Evolutionary conservation across 2,329 filamentous ascomycete species (phyloP), one percentile per base, ranked within the genome.

Genomic region (Diaporthe australafricana): DNA sequence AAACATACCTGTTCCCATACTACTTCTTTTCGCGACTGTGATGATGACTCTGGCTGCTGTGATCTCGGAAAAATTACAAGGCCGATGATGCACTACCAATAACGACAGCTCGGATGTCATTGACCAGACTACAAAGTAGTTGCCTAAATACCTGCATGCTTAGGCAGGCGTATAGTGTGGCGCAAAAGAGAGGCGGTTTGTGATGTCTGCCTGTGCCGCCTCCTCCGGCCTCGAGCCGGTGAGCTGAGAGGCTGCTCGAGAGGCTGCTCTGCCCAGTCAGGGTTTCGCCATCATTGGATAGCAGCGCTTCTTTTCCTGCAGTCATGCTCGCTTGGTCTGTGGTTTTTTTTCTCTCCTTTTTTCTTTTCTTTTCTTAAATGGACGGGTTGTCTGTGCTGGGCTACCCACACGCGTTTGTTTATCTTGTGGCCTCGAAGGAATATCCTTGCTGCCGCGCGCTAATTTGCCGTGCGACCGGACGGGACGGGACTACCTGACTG

Each of bases 401-500:
- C 22, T 11, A 35, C 55, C 35, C 35, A 40, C 22, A n/a, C n/a
- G 25, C 35, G 25, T 62, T 16, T 25, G 9, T 50, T 50, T n/a
- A 38, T 20, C 20, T 35, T 32, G 57, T 38, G 32, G 32, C 32
- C 5, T 35, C 32, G 5, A 35, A 5, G 32, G 9, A 35, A 35
- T 60, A n/a, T 20, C 27, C 9, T 32, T 30, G 52, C 38, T 60
- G 55, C 42, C 57, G 57, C 57, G 57, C 57, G 57, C 57, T 48
- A 42, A 47, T 27, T 12, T 3, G 40, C 57, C 22, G 25, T 47
- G 57, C 38, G 17, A n/a, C 38, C n/a, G 25, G 16, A n/a, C n/a
- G 55, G 8, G 35, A 27, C 38, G 22, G 9, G 12, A 27, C 20
- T 57, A 35, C 4, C n/a, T 17, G 16, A 14, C 22, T 8, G 14